phyloP scores from a whole-genome alignment of 2,329 filamentous ascomycete species.

The Fonsecaea pugnacius region DNA sequence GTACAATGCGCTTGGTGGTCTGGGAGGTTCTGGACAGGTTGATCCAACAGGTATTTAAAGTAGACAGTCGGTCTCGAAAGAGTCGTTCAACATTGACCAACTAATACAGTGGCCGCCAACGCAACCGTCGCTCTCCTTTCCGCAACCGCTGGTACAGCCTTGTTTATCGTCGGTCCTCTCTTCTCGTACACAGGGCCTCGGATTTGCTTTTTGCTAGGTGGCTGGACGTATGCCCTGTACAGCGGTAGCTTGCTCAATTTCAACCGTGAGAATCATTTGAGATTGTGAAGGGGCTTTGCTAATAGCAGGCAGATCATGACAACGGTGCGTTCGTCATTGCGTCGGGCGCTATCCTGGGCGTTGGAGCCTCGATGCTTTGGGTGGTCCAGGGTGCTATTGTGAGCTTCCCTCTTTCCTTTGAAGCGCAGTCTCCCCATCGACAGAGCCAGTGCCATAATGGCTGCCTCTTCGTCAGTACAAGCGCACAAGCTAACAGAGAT shows the following conservation, averaged over 20 bases:
- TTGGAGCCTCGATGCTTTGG: conserved; percentile 57
- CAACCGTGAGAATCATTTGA: conserved; percentile 44
- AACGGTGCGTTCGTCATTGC: conserved; percentile 57
- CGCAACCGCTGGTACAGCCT: conserved; percentile 67
- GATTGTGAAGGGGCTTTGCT: conserved; percentile 29
- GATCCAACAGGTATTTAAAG: conserved; percentile 39
- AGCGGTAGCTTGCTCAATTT: conserved; percentile 56
- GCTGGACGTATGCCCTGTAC: conserved; percentile 56
- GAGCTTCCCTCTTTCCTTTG: not conserved
- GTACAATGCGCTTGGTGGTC: conserved; percentile 65
- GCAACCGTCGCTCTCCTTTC: conserved; percentile 51
- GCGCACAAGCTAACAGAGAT: conserved; percentile 2
- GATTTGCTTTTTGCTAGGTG: conserved; percentile 51
- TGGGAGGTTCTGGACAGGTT: conserved; percentile 63
- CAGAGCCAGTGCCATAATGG: not conserved
- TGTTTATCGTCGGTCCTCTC: conserved; percentile 64
- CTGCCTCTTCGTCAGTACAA: not conserved
- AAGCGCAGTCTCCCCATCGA: not conserved
- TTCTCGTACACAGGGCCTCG: conserved; percentile 46
- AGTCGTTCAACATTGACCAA: not conserved
- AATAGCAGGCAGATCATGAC: conserved; percentile 41
- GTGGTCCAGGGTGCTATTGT: conserved; percentile 50
- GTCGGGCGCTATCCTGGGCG: conserved; percentile 54
- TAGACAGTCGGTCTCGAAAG: not conserved
- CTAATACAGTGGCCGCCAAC: conserved; percentile 19